Evolutionary conservation across 1,284 basidiomycete species (phyloP).

Genomic region (Inonotus hispidus): DNA sequence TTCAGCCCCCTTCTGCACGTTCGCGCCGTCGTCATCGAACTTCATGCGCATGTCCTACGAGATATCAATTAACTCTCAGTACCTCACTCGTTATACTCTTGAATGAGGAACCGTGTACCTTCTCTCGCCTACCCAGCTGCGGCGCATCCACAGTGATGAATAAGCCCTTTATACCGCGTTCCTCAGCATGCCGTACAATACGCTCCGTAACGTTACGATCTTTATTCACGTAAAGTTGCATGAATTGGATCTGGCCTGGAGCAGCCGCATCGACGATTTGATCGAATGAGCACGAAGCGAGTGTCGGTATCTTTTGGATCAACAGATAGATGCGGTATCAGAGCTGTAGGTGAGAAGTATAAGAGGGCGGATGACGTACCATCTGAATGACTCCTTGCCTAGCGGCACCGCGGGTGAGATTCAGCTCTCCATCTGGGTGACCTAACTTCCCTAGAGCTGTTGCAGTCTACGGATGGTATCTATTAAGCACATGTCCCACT

Average conservation of each 20-base stretch:
- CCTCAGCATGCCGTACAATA: constrained; percentile 80
- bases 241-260: constrained; percentile 72
- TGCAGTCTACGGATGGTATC: constrained; percentile 32
- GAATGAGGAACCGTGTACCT: constrained; percentile 35
- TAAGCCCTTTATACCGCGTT: constrained; percentile 77
- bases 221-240: constrained; percentile 86
- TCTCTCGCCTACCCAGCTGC: constrained; percentile 85
- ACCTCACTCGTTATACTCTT: background rate
- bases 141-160: constrained; percentile 95
- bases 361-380: constrained; percentile 42
- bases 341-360: background rate
- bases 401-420: constrained; percentile 80
- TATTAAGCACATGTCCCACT: background rate
- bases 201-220: constrained; percentile 78
- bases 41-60: constrained; percentile 90
- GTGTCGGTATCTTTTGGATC: constrained; percentile 68
- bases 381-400: constrained; percentile 83
- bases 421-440: constrained; percentile 89
- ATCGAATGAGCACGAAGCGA: constrained; percentile 87
- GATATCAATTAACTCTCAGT: background rate
- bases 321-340: constrained; percentile 9
- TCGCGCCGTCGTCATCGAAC: constrained; percentile 83
- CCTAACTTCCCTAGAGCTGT: constrained; percentile 89
- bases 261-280: constrained; percentile 79
- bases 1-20: constrained; percentile 52